These are phyloP conservation scores for Lachancea lanzarotensis DNA, from an alignment of 805 yeast species.

Conservation along the genomic window DNA sequence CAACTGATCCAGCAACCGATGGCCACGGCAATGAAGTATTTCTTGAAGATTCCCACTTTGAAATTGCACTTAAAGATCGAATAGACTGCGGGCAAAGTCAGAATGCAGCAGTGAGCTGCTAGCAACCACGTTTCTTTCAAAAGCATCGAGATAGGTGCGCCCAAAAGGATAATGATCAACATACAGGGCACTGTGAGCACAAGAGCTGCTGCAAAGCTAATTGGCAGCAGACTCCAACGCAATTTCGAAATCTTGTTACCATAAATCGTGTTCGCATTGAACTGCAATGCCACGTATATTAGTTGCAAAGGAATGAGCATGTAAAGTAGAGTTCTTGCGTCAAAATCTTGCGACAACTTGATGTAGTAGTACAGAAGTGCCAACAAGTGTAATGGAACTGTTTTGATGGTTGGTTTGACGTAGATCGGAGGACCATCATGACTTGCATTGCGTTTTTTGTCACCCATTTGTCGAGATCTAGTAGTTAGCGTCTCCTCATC, in stretches of 20 bases:
- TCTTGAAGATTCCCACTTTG: slow-evolving; percentile 38
- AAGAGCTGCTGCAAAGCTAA: slow-evolving; percentile 22
- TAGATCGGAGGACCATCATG: slow-evolving; percentile 31
- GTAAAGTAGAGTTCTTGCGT: slow-evolving; percentile 22
- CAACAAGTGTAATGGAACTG: slow-evolving; percentile 30
- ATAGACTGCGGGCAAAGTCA: slow-evolving; percentile 61
- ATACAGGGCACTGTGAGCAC: slow-evolving; percentile 23
- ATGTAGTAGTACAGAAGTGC: slow-evolving; percentile 32
- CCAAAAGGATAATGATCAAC: slow-evolving; percentile 52
- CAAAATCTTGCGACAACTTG: slow-evolving; percentile 23
- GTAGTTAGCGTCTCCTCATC: slow-evolving; percentile 30
- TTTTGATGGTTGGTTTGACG: slow-evolving; percentile 24
- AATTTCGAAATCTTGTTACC: slow-evolving; percentile 30
- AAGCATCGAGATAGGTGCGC: slow-evolving; percentile 66
- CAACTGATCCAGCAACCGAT: slow-evolving; percentile 92
- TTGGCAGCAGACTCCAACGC: slow-evolving; percentile 19
- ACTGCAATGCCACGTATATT: slow-evolving; percentile 31
- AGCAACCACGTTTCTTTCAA: slow-evolving; percentile 51
- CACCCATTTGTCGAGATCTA: slow-evolving; percentile 12
- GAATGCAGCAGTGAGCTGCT: slow-evolving; percentile 53
- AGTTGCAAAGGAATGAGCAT: slow-evolving; percentile 32
- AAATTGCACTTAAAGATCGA: slow-evolving; percentile 48
- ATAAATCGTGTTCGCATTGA: slow-evolving; percentile 31
- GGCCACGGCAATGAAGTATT: slow-evolving; percentile 30
- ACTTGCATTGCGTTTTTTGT: slow-evolving; percentile 19